These are phyloP conservation scores for Ophiostoma ulmi DNA, from an alignment of 2,329 filamentous ascomycete species.

Conservation along the genomic window DNA sequence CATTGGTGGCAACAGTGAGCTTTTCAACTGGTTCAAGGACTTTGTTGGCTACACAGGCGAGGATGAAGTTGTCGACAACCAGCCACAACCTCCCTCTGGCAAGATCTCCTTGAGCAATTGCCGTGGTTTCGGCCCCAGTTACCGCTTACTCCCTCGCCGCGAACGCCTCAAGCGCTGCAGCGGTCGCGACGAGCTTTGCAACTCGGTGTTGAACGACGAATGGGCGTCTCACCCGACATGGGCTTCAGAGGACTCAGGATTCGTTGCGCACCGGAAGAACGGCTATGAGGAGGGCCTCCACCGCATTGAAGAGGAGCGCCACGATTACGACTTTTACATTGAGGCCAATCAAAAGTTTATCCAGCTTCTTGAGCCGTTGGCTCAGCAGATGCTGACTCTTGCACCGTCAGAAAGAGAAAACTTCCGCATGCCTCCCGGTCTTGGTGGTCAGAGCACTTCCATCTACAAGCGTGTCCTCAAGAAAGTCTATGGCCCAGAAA, in stretches of 20 bases:
- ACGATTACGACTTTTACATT: constrained; percentile 98
- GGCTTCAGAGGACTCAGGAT: constrained; percentile 96
- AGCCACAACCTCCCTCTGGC: constrained; percentile 67
- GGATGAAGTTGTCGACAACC: constrained; percentile 74
- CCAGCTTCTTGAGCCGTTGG: constrained; percentile 89
- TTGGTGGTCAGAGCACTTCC: constrained; percentile 89
- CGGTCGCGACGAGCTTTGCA: constrained; percentile 90
- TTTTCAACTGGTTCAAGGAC: constrained; percentile 82
- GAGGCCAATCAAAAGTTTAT: constrained; percentile 93
- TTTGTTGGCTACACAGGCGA: constrained; percentile 75
- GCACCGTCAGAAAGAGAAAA: constrained; percentile 62
- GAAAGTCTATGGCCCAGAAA: constrained; percentile 88
- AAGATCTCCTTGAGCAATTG: constrained; percentile 93
- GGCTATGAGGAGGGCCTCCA: constrained; percentile 90
- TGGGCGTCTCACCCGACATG: constrained; percentile 99
- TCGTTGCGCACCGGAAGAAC: constrained; percentile 96
- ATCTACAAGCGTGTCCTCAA: constrained; percentile 97
- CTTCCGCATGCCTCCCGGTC: constrained; percentile 75
- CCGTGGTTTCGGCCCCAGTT: constrained; percentile 90
- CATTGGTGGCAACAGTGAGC: constrained; percentile 79
- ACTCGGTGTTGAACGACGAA: constrained; percentile 88
- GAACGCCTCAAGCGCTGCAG: constrained; percentile 89
- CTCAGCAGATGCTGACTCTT: constrained; percentile 82
- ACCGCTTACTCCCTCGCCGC: constrained; percentile 78
- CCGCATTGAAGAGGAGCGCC: constrained; percentile 93